Evolutionary conservation across 1,284 basidiomycete genomes (phyloP).

Genomic region (Xerocomus tenax): DNA sequence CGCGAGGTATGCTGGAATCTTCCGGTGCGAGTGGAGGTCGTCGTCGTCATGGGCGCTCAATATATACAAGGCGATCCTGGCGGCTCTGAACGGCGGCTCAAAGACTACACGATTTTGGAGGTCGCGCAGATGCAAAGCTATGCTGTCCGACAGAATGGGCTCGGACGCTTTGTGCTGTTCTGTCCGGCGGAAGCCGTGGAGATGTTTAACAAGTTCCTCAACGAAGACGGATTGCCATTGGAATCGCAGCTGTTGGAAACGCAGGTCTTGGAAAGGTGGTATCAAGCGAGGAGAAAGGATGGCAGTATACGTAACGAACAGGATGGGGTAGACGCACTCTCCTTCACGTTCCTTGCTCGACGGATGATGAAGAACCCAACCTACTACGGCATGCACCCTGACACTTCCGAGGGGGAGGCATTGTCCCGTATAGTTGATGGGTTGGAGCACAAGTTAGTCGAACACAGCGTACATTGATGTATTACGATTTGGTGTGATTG

Average conservation of each 20-base stretch:
- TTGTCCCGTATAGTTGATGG: slow-evolving; percentile 69
- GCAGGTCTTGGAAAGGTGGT: slow-evolving; percentile 47
- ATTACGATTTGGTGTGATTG: background rate
- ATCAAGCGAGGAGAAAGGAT: slow-evolving; percentile 34
- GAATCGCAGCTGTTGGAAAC: slow-evolving; percentile 71
- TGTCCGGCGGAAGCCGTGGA: slow-evolving; percentile 79
- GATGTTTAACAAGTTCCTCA: slow-evolving; percentile 72
- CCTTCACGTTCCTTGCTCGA: slow-evolving; percentile 73
- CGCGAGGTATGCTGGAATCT: slow-evolving; percentile 82
- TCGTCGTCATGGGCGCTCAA: slow-evolving; percentile 91
- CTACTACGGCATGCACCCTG: slow-evolving; percentile 64
- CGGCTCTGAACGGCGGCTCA: slow-evolving; percentile 55
- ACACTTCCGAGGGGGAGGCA: slow-evolving; percentile 39
- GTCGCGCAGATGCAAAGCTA: slow-evolving; percentile 87
- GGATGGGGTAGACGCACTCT: slow-evolving; percentile 67
- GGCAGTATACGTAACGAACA: slow-evolving; percentile 48
- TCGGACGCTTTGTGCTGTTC: slow-evolving; percentile 75
- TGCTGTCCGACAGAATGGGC: slow-evolving; percentile 56
- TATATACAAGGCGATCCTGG: slow-evolving; percentile 54
- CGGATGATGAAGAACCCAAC: slow-evolving; percentile 75
- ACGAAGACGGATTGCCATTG: slow-evolving; percentile 79
- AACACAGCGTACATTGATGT: background rate
- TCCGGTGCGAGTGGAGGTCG: slow-evolving; percentile 70
- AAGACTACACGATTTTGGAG: slow-evolving; percentile 76
- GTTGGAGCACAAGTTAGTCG: slow-evolving; percentile 27